phyloP scores from a whole-genome alignment of 2,329 filamentous ascomycete species.

The Trematosphaeria pertusa region DNA sequence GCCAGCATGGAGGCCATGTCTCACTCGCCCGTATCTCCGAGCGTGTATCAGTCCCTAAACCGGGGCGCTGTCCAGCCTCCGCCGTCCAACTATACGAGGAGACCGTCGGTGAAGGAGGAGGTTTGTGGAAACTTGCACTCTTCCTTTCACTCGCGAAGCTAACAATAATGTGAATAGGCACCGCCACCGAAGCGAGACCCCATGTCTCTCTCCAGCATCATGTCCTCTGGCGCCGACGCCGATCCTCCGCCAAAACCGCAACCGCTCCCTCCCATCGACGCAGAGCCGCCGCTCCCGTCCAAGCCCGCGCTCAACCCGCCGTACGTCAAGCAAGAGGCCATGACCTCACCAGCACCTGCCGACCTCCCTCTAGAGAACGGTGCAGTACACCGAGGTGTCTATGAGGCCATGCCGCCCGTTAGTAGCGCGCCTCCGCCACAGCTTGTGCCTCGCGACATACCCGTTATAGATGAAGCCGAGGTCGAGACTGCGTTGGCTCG shows the following conservation, averaged over 20 bases:
- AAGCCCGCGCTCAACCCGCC: conserved; percentile 30
- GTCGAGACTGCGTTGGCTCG: conserved; percentile 71
- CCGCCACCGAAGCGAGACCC: conserved; percentile 80
- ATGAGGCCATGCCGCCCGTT: conserved; percentile 34
- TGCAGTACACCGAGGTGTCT: conserved; percentile 20
- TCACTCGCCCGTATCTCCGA: conserved; percentile 48
- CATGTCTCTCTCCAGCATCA: conserved; percentile 96
- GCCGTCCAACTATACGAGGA: conserved; percentile 35
- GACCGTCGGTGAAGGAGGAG: conserved; percentile 45
- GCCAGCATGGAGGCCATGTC: conserved; percentile 45
- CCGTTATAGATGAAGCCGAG: conserved; percentile 63
- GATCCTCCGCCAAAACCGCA: conserved; percentile 57
- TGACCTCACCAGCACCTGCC: conserved; percentile 37
- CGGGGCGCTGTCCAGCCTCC: conserved; percentile 47
- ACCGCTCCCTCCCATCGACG: conserved; percentile 39
- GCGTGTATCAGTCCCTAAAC: conserved; percentile 40
- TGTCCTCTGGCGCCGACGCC: conserved; percentile 81
- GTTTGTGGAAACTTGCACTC: conserved; percentile 27
- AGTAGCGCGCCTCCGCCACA: conserved; percentile 23
- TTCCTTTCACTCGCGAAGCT: conserved; percentile 26
- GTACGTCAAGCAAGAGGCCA: conserved; percentile 45
- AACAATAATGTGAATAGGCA: conserved; percentile 28
- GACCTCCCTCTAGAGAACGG: conserved; percentile 30
- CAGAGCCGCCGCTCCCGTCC: conserved; percentile 27
- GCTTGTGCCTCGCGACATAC: conserved; percentile 34